Evolutionary conservation across 164 flowering plant genomes (phyloP).

Genomic region (grape (Vitis vinifera)): ASM3070453v1 NC_081817.1:28699001-28699500

Average conservation of each 20-base stretch:
- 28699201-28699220: conserved; percentile 19
- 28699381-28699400: conserved; percentile 23
- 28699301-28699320: conserved; percentile 18
- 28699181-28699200: conserved; percentile 29
- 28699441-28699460: conserved; percentile 34
- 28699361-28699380: conserved; percentile 25
- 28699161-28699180: conserved; percentile 34
- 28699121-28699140: conserved; percentile 36
- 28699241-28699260: conserved; percentile 18
- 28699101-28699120: conserved; percentile 34
- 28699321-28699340: conserved; percentile 17
- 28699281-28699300: conserved; percentile 18
- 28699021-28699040: conserved; percentile 34
- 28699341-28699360: conserved; percentile 23
- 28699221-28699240: conserved; percentile 21
- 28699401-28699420: conserved; percentile 19
- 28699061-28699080: conserved; percentile 15
- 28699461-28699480: conserved; percentile 24
- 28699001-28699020: conserved; percentile 28
- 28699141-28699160: conserved; percentile 40
- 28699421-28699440: conserved; percentile 21
- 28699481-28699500: conserved; percentile 5
- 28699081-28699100: conserved; percentile 27
- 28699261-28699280: conserved; percentile 27
- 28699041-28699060: conserved; percentile 30